These are phyloP conservation scores for Agapanthus africanus DNA, from an alignment of 106 monocot genomes.

Conservation along the genomic window DNA sequence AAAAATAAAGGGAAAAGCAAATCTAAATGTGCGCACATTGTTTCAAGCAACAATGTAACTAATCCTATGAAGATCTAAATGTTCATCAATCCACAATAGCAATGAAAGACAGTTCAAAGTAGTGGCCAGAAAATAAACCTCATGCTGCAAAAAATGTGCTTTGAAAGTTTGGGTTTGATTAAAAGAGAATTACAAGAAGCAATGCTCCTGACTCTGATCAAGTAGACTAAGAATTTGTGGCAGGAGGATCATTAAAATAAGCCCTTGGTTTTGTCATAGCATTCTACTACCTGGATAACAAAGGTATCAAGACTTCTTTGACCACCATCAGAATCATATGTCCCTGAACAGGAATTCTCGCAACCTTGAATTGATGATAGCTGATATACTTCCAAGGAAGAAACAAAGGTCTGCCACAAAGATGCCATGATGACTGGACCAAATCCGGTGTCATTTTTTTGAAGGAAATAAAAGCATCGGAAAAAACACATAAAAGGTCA, in stretches of 20 bases:
- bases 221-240: background rate
- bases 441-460: slow-evolving; percentile 14
- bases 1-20: too few relatives aligned
- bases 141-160: background rate
- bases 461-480: background rate
- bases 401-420: slow-evolving; percentile 87
- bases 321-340: slow-evolving; percentile 81
- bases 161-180: background rate
- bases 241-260: background rate
- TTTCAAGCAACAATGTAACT: background rate
- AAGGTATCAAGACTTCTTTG: slow-evolving; percentile 81
- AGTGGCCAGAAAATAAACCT: background rate
- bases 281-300: slow-evolving; percentile 71
- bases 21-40: background rate
- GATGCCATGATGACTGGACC: slow-evolving; percentile 63
- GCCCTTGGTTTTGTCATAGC: background rate
- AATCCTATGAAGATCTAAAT: background rate
- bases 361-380: slow-evolving; percentile 52
- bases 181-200: background rate
- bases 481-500: slow-evolving; percentile 12
- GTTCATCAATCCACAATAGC: background rate
- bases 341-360: slow-evolving; percentile 61
- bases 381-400: slow-evolving; percentile 64
- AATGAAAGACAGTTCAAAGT: background rate
- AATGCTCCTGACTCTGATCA: background rate